Evolutionary conservation across 371 early-diverging fungal genomes (phyloP), one percentile per base, ranked within the genome.

Genomic region (Blyttiomyces sp.): DNA sequence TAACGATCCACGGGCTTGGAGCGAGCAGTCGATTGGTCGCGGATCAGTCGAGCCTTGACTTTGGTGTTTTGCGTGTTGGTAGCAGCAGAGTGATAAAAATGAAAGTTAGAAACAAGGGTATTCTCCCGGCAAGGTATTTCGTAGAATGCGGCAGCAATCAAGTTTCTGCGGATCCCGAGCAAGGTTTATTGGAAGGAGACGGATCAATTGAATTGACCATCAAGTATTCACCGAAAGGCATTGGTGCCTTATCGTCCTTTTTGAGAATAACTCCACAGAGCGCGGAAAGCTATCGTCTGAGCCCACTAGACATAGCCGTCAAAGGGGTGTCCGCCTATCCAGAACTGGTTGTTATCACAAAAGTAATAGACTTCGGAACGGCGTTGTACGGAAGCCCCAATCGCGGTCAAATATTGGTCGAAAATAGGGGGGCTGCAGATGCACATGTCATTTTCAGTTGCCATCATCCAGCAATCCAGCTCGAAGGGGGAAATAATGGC

Each of bases 351-450:
- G 77, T 80, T 9, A 43, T 71, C 32, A 76, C 83, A 4, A 67
- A 68, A 27, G 50, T 63, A 3, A 65, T 83, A 0, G 83, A 83
- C 50, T 83, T 81, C 49, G 80, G 77, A 3, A 70, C 69, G 7
- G 83, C 83, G 11, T 66, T 83, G 1, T 79, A 65, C 53, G 70
- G 67, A 33, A 69, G 59, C 19, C 68, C 66, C 21, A 83, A 83
- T 63, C n/a, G 34, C 11, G 64, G 63, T 32, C 66, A 65, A 2
- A 69, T 83, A n/a, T 30, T 31, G 1, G 73, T 83, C 5, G 64
- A 79, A 57, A 83, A 83, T 65, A 72, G 61, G 52, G 83, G 83
- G 0, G 51, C 71, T 1, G 83, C 83, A 3, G 79, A 81, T 34
- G 82, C 79, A 0, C 62, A 62, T 16, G 59, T 81, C 23, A 48